Conservation (phyloP, 352 stramenopile genomes). For the Phytopythium montanum region DNA sequence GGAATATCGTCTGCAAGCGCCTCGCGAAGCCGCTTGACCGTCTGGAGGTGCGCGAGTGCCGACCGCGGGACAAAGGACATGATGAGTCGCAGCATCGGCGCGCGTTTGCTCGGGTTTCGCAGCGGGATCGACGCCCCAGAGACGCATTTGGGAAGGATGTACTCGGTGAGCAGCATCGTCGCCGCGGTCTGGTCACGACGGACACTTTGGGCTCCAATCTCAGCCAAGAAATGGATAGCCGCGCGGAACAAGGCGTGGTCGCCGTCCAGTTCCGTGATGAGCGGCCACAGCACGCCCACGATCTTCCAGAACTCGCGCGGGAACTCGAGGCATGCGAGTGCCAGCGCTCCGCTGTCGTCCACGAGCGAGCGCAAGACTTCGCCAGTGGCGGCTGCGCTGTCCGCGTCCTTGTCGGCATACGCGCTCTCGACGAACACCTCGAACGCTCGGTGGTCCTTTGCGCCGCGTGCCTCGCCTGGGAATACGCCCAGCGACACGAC, state of each 20-base stretch:
- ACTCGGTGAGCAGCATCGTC: slow-evolving; percentile 52
- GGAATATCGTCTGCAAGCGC: slow-evolving; percentile 50
- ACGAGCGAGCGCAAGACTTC: slow-evolving; percentile 36
- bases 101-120: slow-evolving; percentile 37
- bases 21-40: slow-evolving; percentile 76
- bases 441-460: slow-evolving; percentile 53
- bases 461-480: slow-evolving; percentile 32
- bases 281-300: slow-evolving; percentile 39
- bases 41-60: slow-evolving; percentile 60
- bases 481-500: slow-evolving; percentile 24
- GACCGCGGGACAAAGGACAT: slow-evolving; percentile 59
- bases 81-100: slow-evolving; percentile 46
- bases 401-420: slow-evolving; percentile 30
- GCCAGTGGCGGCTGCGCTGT: slow-evolving; percentile 25
- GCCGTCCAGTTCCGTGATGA: slow-evolving; percentile 49
- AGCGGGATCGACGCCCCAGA: slow-evolving; percentile 17
- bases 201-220: slow-evolving; percentile 40
- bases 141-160: slow-evolving; percentile 43
- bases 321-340: slow-evolving; percentile 61
- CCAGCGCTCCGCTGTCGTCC: slow-evolving; percentile 52
- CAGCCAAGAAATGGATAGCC: slow-evolving; percentile 25
- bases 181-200: slow-evolving; percentile 38
- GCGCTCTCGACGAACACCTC: slow-evolving; percentile 58
- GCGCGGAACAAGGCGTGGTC: slow-evolving; percentile 37
- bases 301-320: slow-evolving; percentile 85